Percentiles rank a stretch among this genome's conserved stretches.
phyloP scores from a whole-genome alignment of 257 asterid species.

The Solanum appendiculatum region DNA sequence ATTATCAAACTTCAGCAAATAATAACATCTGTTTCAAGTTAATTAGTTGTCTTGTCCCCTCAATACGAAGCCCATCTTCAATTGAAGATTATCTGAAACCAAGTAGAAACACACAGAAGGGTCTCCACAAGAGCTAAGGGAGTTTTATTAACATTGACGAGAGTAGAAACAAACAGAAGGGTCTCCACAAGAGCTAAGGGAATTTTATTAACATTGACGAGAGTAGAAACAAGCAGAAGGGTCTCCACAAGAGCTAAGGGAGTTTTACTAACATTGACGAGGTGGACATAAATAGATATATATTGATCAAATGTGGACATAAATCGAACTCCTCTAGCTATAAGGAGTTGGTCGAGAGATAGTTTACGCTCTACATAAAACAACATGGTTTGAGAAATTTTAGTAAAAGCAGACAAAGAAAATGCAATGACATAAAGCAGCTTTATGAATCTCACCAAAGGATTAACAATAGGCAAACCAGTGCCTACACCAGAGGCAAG shows the following conservation, averaged over 20 bases:
- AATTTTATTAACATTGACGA: neutral
- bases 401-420: neutral
- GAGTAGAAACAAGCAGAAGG: neutral
- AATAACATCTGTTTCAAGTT: neutral
- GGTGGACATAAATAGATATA: neutral
- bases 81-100: neutral
- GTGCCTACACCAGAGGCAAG: slow-evolving; percentile 66
- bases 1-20: neutral
- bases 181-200: neutral
- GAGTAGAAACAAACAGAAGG: neutral
- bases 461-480: slow-evolving; percentile 50
- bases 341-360: neutral
- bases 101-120: neutral
- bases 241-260: neutral
- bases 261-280: neutral
- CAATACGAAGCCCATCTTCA: neutral
- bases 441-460: slow-evolving; percentile 30
- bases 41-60: neutral
- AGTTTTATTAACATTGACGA: neutral
- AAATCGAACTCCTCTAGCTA: neutral
- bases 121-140: neutral
- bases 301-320: neutral
- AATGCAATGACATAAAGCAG: neutral
- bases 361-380: neutral
- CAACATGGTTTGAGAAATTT: neutral